Evolutionary conservation across 306 rosid species (phyloP).

Genomic region (Begonia peltatifolia): DNA sequence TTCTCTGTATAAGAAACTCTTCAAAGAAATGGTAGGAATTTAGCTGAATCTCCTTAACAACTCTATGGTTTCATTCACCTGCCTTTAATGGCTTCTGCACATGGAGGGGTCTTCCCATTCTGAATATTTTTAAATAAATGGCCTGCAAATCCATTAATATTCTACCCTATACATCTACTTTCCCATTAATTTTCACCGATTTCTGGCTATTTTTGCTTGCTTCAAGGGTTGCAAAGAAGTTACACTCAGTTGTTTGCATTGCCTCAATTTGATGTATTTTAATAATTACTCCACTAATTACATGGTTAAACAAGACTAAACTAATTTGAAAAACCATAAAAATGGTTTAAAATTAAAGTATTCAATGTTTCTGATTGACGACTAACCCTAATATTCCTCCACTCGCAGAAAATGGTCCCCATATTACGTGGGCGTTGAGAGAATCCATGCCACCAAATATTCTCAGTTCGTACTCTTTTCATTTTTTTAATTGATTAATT

Average conservation of each 20-base stretch:
- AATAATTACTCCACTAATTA: too few species aligned
- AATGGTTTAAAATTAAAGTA: too few species aligned
- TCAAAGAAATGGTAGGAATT: neutral
- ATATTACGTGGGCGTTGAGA: too few species aligned
- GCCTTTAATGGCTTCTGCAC: constrained; percentile 50
- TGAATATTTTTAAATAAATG: constrained; percentile 22
- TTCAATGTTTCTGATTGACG: too few species aligned
- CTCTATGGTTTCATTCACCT: constrained; percentile 13
- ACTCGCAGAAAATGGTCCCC: too few species aligned
- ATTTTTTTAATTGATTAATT: too few species aligned
- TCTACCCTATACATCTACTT: constrained; percentile 28
- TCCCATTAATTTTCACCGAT: constrained; percentile 3
- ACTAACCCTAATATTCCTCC: too few species aligned
- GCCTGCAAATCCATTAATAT: constrained; percentile 20
- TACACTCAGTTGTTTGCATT: constrained; percentile 10
- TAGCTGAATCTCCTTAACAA: neutral
- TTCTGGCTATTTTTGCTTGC: constrained; percentile 1
- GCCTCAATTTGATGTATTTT: neutral
- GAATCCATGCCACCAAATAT: too few species aligned
- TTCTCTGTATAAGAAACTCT: too few species aligned
- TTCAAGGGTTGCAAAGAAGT: constrained; percentile 19
- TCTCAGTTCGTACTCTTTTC: too few species aligned
- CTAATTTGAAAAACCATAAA: too few species aligned
- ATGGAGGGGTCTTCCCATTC: constrained; percentile 60
- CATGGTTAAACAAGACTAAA: too few species aligned